Evolutionary conservation across 331 rosid species (phyloP).

Genomic region (Stylosanthes scabra): DNA sequence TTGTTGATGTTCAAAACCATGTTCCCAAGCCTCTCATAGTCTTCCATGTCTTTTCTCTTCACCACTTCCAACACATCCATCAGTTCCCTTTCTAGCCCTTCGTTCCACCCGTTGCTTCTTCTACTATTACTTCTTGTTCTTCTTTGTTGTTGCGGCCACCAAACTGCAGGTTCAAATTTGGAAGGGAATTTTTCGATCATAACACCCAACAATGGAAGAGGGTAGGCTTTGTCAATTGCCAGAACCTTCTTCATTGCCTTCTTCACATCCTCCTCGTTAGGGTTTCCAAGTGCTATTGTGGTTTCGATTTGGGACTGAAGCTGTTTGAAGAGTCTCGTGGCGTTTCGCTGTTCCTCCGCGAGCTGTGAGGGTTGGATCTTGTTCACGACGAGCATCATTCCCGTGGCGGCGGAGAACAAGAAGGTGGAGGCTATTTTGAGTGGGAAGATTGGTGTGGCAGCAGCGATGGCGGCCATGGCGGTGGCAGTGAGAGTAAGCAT

Average conservation of each 20-base stretch:
- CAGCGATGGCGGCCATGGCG: constrained; percentile 45
- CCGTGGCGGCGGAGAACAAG: constrained; percentile 60
- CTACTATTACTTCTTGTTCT: too few relatives aligned
- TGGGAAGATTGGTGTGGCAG: constrained; percentile 39
- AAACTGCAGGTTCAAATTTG: constrained; percentile 66
- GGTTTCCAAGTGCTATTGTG: constrained; percentile 44
- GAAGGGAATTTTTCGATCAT: constrained; percentile 79
- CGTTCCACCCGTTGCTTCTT: constrained; percentile 73
- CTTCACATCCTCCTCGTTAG: constrained; percentile 46
- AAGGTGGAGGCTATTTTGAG: constrained; percentile 44
- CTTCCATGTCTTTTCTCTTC: constrained; percentile 67
- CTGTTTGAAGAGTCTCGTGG: constrained; percentile 66
- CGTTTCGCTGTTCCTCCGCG: constrained; percentile 70
- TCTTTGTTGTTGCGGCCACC: constrained; percentile 66
- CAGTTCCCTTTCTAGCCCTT: constrained; percentile 61
- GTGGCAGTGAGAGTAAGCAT: constrained; percentile 56
- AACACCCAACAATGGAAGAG: constrained; percentile 76
- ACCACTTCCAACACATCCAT: constrained; percentile 54
- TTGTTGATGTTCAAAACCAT: constrained; percentile 62
- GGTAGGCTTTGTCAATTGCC: constrained; percentile 75
- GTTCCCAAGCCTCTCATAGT: constrained; percentile 69
- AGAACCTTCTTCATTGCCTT: constrained; percentile 58
- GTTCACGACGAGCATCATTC: constrained; percentile 64
- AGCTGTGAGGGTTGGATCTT: constrained; percentile 55
- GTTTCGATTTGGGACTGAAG: constrained; percentile 63